Evolutionary conservation across 345 rosid species (phyloP).

Genomic region (Populus alba): DNA sequence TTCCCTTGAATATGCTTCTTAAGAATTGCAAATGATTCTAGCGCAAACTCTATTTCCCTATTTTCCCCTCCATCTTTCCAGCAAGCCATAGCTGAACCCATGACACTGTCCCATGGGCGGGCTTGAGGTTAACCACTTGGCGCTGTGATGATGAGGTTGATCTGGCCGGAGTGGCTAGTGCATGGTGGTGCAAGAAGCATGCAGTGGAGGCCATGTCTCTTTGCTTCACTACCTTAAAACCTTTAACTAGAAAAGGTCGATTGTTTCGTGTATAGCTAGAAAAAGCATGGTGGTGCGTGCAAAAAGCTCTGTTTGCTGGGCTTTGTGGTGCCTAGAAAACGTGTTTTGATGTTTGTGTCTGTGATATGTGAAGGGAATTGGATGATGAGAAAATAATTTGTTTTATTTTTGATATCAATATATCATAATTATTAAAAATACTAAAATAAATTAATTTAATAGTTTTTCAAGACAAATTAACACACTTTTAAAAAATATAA

Average conservation of each 20-base stretch:
- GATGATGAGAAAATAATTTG: slow-evolving; percentile 19
- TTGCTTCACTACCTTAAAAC: not conserved
- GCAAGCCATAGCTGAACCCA: slow-evolving; percentile 22
- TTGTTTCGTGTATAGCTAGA: not conserved
- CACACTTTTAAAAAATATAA: no score
- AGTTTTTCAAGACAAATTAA: no score
- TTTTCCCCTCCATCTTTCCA: slow-evolving; percentile 27
- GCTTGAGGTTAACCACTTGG: slow-evolving; percentile 41
- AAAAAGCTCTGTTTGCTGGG: slow-evolving; percentile 1
- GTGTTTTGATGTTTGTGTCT: not conserved
- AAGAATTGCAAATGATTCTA: slow-evolving; percentile 20
- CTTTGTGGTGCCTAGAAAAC: not conserved
- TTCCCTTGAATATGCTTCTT: slow-evolving; percentile 34
- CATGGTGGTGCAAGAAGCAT: slow-evolving; percentile 67
- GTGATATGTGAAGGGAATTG: slow-evolving; percentile 38
- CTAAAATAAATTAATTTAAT: no score
- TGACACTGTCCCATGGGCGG: slow-evolving; percentile 31
- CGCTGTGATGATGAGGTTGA: slow-evolving; percentile 43
- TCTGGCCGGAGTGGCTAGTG: slow-evolving; percentile 41
- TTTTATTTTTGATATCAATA: no score
- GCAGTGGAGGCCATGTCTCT: slow-evolving; percentile 61
- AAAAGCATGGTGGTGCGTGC: no score
- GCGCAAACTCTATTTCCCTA: slow-evolving; percentile 25
- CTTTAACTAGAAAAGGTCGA: not conserved
- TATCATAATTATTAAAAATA: no score